phyloP scores from a whole-genome alignment of 805 yeast genomes.

The Starmerella asiatica region DNA sequence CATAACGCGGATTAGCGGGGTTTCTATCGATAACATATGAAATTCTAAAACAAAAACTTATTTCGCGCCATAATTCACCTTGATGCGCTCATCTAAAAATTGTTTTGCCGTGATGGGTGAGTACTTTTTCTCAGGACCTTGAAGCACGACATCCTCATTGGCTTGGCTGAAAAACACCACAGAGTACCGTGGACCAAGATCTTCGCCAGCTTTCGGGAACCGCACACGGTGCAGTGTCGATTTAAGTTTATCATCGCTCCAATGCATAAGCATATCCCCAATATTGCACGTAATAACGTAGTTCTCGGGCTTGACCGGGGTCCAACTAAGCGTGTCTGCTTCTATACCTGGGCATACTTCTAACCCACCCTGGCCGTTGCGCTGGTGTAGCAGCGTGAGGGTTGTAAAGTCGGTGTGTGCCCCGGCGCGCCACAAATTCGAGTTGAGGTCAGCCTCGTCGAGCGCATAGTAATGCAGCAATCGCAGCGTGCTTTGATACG shows the following conservation, averaged over 20 bases:
- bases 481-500: conserved; percentile 15
- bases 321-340: conserved; percentile 8
- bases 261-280: conserved; percentile 18
- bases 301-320: conserved; percentile 9
- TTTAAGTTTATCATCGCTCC: conserved; percentile 13
- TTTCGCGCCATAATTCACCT: conserved; percentile 15
- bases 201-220: conserved; percentile 8
- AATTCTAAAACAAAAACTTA: too few relatives aligned
- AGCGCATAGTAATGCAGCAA: conserved; percentile 13
- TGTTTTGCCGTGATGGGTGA: conserved; percentile 9
- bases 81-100: conserved; percentile 8
- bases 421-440: conserved; percentile 14
- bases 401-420: conserved; percentile 16
- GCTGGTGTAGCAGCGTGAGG: conserved; percentile 13
- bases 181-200: conserved; percentile 8
- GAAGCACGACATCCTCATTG: conserved; percentile 11
- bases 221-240: conserved; percentile 17
- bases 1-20: too few relatives aligned
- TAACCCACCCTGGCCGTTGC: conserved; percentile 16
- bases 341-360: conserved; percentile 16
- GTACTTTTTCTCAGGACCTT: conserved; percentile 10
- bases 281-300: conserved; percentile 15
- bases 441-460: neutral
- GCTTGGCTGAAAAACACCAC: conserved; percentile 16
- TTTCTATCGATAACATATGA: too few relatives aligned